Conservation (phyloP, 108 stramenopile species). For the Skeletonema menzelii region DNA sequence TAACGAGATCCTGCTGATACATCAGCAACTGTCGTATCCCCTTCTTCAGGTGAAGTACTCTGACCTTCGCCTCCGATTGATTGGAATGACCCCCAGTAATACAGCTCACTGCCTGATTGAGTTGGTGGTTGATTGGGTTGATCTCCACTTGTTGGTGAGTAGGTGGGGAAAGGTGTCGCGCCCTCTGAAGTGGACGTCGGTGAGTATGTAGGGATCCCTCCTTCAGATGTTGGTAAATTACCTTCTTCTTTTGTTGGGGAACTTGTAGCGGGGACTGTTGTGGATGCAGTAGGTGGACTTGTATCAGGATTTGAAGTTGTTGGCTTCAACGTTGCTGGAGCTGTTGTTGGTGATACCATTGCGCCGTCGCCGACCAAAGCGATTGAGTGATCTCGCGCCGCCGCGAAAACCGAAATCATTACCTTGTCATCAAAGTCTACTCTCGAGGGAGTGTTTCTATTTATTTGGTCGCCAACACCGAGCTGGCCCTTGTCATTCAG, state of each 20-base stretch:
- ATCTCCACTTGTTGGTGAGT: background rate
- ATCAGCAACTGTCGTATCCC: conserved; percentile 13
- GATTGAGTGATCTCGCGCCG: conserved; percentile 37
- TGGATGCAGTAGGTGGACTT: conserved; percentile 3
- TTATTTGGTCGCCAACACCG: conserved; percentile 29
- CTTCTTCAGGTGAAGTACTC: conserved; percentile 9
- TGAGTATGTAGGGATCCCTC: background rate
- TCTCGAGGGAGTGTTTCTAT: conserved; percentile 27
- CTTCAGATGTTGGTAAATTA: background rate
- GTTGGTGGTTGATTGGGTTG: background rate
- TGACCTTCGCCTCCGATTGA: conserved; percentile 27
- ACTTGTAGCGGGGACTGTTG: background rate
- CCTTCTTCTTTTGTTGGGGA: background rate
- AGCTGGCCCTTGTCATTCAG: conserved; percentile 37
- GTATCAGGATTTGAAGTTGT: background rate
- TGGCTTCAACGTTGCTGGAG: conserved; percentile 5
- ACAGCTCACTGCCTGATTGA: background rate
- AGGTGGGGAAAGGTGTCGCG: background rate
- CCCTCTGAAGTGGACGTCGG: background rate
- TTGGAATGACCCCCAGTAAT: conserved; percentile 40
- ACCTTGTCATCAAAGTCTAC: conserved; percentile 26
- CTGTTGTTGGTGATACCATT: conserved; percentile 9
- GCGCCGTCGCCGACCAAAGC: background rate
- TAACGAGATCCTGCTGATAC: conserved; percentile 43
- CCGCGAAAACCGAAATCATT: conserved; percentile 7